Base-by-base conservation (phyloP, 768 basidiomycete species). In the Leccinum olivaceopallidum region DNA sequence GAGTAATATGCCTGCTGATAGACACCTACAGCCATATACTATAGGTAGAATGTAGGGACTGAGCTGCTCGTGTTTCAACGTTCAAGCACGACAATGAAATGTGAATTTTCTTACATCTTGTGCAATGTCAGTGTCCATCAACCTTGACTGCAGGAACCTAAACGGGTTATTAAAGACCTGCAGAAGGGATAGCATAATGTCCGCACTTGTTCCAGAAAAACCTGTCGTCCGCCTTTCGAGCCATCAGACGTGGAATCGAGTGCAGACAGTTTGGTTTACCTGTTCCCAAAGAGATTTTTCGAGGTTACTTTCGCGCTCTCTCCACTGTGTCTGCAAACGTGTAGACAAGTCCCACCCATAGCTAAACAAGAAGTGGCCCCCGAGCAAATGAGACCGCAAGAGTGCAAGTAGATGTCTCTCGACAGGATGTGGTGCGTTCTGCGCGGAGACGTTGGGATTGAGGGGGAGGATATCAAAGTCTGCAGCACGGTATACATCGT, bases 161-260 rank as follows among this genome's bases (percentile, higher is more conserved):
- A 24, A 39, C 34, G 30, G 48, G 52, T 5, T 12, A 57, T 61
- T 54, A 63, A 65, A 55, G 32, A 28, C 26, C 30, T 47, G 34
- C 55, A 53, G 53, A 20, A 61, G 16, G 24, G 18, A 59, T 16
- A 14, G 26, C 26, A 53, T 5, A 26, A 53, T 63, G 22, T 24
- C 26, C 55, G 18, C 6, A 71, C 85, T 86, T 91, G 75, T 99
- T 99, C 96, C 96, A 99, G 76, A 98, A 98, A 77, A 99, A 99
- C 63, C 95, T 83, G 69, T 97, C 94, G 65, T 99, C 97, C 42
- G 88, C 89, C 89, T 95, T 67, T 53, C 56, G 24, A 36, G 20
- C n/a, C 5, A n/a, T 74, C 42, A 69, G 57, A 56, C 26, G 58
- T 28, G 22, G 37, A 47, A 10, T 22, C 28, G 22, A 16, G 18